Conservation (phyloP, 352 stramenopile species). For the Plasmopara viticola region DNA sequence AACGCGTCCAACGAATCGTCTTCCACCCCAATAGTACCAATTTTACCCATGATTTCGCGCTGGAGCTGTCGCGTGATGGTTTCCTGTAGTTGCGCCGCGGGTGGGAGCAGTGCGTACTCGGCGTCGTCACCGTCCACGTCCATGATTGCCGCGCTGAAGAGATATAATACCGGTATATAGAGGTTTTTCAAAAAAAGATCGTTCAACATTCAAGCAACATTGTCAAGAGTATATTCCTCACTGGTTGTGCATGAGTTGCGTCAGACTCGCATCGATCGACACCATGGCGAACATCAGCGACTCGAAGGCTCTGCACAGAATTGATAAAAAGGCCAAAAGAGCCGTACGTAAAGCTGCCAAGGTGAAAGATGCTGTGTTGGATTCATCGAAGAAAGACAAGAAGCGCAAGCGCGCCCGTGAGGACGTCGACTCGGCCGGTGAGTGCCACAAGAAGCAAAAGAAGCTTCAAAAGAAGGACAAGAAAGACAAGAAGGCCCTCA, state of each 20-base stretch:
- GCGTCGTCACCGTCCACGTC: slow-evolving; percentile 14
- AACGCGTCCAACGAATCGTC: not conserved
- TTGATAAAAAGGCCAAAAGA: slow-evolving; percentile 40
- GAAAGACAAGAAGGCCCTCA: slow-evolving; percentile 45
- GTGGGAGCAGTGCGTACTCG: slow-evolving; percentile 30
- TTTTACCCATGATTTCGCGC: slow-evolving; percentile 50
- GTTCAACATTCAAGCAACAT: slow-evolving; percentile 1
- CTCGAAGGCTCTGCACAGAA: slow-evolving; percentile 39
- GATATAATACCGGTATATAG: slow-evolving; percentile 1
- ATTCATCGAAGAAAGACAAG: slow-evolving; percentile 20
- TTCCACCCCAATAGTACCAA: not conserved
- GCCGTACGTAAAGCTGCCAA: slow-evolving; percentile 29
- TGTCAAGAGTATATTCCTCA: slow-evolving; percentile 15
- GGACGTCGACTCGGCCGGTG: slow-evolving; percentile 23
- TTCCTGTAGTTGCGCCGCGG: slow-evolving; percentile 25
- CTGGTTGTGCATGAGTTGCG: slow-evolving; percentile 19
- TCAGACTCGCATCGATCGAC: slow-evolving; percentile 18
- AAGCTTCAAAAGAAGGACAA: slow-evolving; percentile 39
- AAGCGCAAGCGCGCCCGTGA: slow-evolving; percentile 26
- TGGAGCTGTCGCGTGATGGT: slow-evolving; percentile 56
- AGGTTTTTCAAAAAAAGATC: slow-evolving; percentile 1
- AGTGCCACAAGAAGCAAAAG: slow-evolving; percentile 36
- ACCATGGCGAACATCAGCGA: slow-evolving; percentile 30
- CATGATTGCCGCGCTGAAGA: slow-evolving; percentile 9
- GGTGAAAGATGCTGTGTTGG: slow-evolving; percentile 7